phyloP scores from a whole-genome alignment of 2,329 filamentous ascomycete genomes.

The Calonectria pauciramosa region DNA sequence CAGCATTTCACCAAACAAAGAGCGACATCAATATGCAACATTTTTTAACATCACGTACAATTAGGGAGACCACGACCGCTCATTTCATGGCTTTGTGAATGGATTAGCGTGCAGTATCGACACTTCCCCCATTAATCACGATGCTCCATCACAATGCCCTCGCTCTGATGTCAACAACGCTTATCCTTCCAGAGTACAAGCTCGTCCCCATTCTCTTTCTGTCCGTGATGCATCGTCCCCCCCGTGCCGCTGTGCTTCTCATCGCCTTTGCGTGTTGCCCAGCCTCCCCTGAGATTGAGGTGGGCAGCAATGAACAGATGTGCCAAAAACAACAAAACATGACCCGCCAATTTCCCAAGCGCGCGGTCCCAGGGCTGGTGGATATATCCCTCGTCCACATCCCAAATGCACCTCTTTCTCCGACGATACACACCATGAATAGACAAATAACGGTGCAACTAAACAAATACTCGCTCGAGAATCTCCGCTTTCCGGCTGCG shows the following conservation, averaged over 20 bases:
- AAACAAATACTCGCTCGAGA: constrained; percentile 39
- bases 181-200: constrained; percentile 48
- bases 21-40: background rate
- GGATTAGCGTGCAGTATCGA: constrained; percentile 40
- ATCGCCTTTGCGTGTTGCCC: constrained; percentile 16
- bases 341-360: constrained; percentile 16
- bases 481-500: constrained; percentile 30
- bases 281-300: background rate
- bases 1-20: background rate
- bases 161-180: constrained; percentile 38
- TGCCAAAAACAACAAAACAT: constrained; percentile 20
- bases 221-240: constrained; percentile 25
- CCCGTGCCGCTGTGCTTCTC: constrained; percentile 7
- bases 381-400: background rate
- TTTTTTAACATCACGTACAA: background rate
- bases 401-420: constrained; percentile 17
- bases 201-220: constrained; percentile 30
- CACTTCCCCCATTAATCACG: constrained; percentile 41
- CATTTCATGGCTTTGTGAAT: constrained; percentile 33
- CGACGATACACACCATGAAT: constrained; percentile 20
- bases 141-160: constrained; percentile 39
- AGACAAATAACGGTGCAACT: constrained; percentile 33
- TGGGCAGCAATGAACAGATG: background rate
- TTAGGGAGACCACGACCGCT: constrained; percentile 21
- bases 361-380: background rate